Evolutionary conservation across 1,284 basidiomycete species (phyloP), one percentile per base, ranked within the genome.

Genomic region (Albatrellus sp.): DNA sequence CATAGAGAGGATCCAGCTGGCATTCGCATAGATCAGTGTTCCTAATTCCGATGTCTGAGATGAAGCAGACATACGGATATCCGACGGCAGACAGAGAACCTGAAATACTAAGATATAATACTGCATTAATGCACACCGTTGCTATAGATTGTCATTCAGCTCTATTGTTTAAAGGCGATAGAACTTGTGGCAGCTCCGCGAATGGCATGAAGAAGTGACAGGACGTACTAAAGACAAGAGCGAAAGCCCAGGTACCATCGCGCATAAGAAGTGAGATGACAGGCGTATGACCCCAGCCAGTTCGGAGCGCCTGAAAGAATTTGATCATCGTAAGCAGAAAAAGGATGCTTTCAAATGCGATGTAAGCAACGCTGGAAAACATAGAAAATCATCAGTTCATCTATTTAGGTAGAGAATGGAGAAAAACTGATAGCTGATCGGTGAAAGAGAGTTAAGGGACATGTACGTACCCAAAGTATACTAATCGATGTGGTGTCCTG

Each of bases 301-400:
- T 49, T 19, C 56, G 55, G 17, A 54, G 43, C 8, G 58, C 55
- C 14, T 51, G 42, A n/a, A 58, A 31, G 42, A 65, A 61, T 42
- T 62, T 60, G 45, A 54, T 47, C 14, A 62, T 48, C 8, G 62
- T 64, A 24, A 67, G 48, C 5, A 39, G 46, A 46, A 68, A 66
- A 2, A 67, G 57, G 37, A 64, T 49, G 11, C 53, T 51, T 45
- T 68, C 64, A 40, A 61, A 66, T 7, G 55, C 46, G 20, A 67
- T 57, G 10, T 61, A 60, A 3, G 60, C 55, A 19, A 55, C 55
- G 32, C 65, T 67, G 34, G 7, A 24, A 24, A 24, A 24, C 3
- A 7, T 4, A 33, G n/a, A 20, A 5, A 12, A 2, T 20, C 30
- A 14, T 24, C 24, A 24, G 24, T 24, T 7, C 24, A 24, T 24